Percentiles rank a stretch among this genome's conserved stretches.
Conservation (phyloP, 768 basidiomycete species). For the Calocybe gangraenosa region DNA sequence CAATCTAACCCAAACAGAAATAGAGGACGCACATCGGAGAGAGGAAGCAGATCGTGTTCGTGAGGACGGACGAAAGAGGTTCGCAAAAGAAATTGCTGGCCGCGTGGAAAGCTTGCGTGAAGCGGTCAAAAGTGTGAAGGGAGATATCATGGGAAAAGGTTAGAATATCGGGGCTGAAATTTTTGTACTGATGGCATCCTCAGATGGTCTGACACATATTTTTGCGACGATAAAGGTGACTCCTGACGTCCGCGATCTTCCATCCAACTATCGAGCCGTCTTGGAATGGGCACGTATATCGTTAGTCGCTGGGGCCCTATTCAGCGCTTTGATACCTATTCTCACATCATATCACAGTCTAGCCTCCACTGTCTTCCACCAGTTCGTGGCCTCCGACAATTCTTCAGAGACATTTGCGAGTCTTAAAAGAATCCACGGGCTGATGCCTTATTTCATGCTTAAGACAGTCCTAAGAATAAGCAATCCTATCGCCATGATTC, state of each 20-base stretch:
- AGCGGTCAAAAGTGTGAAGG: constrained; percentile 84
- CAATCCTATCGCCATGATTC: constrained; percentile 95
- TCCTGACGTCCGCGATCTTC: constrained; percentile 70
- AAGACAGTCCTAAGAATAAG: constrained; percentile 89
- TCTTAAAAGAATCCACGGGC: constrained; percentile 88
- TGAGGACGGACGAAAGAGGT: constrained; percentile 83
- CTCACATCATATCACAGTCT: constrained; percentile 46
- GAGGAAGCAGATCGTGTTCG: constrained; percentile 87
- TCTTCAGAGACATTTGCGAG: constrained; percentile 85
- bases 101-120: constrained; percentile 84
- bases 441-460: constrained; percentile 98
- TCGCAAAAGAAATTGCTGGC: constrained; percentile 80
- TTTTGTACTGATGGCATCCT: background rate
- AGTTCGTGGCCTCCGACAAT: constrained; percentile 89
- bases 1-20: constrained; percentile 61
- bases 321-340: constrained; percentile 4
- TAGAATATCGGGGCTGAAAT: background rate
- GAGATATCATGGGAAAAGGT: constrained; percentile 90
- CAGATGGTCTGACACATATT: constrained; percentile 85
- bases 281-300: constrained; percentile 97
- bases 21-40: constrained; percentile 70
- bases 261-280: constrained; percentile 82
- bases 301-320: constrained; percentile 44
- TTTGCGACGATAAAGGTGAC: constrained; percentile 86
- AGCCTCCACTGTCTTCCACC: constrained; percentile 95